phyloP scores from a whole-genome alignment of 2,329 filamentous ascomycete genomes.

The Calonectria montana region DNA sequence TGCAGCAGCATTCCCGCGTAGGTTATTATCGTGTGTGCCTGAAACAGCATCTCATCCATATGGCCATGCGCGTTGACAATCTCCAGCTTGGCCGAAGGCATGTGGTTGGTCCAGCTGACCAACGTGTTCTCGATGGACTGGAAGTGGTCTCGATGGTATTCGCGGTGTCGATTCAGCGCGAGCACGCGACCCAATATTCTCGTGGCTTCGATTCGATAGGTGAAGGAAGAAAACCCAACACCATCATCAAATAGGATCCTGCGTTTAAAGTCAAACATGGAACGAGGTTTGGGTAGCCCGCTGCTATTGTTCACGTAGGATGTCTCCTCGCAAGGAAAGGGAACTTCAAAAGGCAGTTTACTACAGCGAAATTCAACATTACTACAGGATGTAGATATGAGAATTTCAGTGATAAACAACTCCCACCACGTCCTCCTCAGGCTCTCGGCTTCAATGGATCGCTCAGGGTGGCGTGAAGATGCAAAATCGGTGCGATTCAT shows the following conservation, averaged over 20 bases:
- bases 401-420: slow-evolving; percentile 34
- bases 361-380: slow-evolving; percentile 27
- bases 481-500: slow-evolving; percentile 30
- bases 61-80: slow-evolving; percentile 32
- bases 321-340: slow-evolving; percentile 32
- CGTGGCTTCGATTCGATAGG: slow-evolving; percentile 36
- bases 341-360: slow-evolving; percentile 24
- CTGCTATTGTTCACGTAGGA: slow-evolving; percentile 2
- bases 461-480: background rate
- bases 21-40: slow-evolving; percentile 35
- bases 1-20: slow-evolving; percentile 35
- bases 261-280: slow-evolving; percentile 30
- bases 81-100: slow-evolving; percentile 27
- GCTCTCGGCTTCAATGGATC: slow-evolving; percentile 31
- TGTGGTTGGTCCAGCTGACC: slow-evolving; percentile 35
- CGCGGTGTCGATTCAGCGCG: slow-evolving; percentile 17
- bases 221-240: slow-evolving; percentile 32
- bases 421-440: slow-evolving; percentile 40
- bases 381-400: slow-evolving; percentile 29
- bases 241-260: slow-evolving; percentile 22
- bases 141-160: slow-evolving; percentile 29
- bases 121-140: slow-evolving; percentile 37
- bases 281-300: slow-evolving; percentile 24
- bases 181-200: slow-evolving; percentile 32
- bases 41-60: slow-evolving; percentile 39